Evolutionary conservation across 2,329 filamentous ascomycete species (phyloP).

Genomic region (Apiospora malaysiana): DNA sequence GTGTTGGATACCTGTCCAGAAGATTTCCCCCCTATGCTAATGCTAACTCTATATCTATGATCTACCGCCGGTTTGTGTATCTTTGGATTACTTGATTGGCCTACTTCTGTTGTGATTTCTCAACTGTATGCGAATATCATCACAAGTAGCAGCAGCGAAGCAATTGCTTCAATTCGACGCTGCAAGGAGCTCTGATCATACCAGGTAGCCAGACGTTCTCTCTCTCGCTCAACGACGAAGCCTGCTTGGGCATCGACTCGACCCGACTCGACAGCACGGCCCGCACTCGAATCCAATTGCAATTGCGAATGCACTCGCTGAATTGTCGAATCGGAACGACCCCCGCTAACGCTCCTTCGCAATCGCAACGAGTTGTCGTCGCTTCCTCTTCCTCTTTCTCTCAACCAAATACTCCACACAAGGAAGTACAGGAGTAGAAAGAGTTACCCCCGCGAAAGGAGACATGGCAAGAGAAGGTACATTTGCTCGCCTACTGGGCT

Average conservation of each 20-base stretch:
- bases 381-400: background rate
- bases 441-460: background rate
- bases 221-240: background rate
- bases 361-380: background rate
- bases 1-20: background rate
- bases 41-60: background rate
- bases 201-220: background rate
- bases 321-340: background rate
- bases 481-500: constrained; percentile 38
- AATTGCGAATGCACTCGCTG: background rate
- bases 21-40: background rate
- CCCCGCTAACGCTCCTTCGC: background rate
- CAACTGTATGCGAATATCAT: background rate
- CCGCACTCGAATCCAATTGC: background rate
- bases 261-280: background rate
- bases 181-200: background rate
- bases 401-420: background rate
- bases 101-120: background rate
- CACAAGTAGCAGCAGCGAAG: background rate
- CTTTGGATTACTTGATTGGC: background rate
- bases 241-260: background rate
- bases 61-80: background rate
- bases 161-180: background rate
- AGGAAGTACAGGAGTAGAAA: background rate
- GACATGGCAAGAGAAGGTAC: constrained; percentile 32